A percentile compares a stretch with the other conserved stretches of the same genome.
These are phyloP conservation scores for Raphanus hybrid DNA, from an alignment of 441 rosid species.

Conservation along the genomic window DNA sequence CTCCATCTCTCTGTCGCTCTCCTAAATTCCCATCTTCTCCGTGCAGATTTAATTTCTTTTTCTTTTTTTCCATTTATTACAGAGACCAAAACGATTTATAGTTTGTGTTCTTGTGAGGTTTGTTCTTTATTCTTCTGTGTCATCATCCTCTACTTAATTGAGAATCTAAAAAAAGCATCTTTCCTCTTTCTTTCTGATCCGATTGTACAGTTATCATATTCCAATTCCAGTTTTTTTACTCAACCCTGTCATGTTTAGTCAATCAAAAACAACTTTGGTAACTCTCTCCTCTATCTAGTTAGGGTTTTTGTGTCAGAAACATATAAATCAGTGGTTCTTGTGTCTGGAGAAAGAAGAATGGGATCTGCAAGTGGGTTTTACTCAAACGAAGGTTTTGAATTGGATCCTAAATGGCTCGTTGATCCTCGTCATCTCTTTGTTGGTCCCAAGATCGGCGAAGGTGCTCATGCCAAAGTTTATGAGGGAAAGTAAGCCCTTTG, in stretches of 20 bases:
- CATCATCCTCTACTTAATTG: conserved; percentile 28
- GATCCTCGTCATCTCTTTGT: conserved; percentile 90
- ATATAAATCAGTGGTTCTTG: conserved; percentile 21
- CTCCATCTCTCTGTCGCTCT: conserved; percentile 17
- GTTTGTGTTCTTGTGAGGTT: conserved; percentile 44
- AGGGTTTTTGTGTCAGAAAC: conserved; percentile 26
- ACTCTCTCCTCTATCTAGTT: conserved; percentile 32
- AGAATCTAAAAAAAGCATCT: conserved; percentile 37
- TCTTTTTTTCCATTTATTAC: conserved; percentile 11
- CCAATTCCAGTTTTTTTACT: conserved; percentile 2
- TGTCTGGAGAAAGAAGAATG: conserved; percentile 46
- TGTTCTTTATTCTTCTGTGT: conserved; percentile 47
- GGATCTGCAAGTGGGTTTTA: conserved; percentile 81
- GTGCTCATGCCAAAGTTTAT: conserved; percentile 97
- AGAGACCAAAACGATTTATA: conserved; percentile 17
- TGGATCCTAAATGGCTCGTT: conserved; percentile 86
- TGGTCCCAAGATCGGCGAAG: conserved; percentile 98
- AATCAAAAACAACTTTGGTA: conserved; percentile 28
- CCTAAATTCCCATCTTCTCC: conserved; percentile 22
- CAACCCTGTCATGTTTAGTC: conserved; percentile 35
- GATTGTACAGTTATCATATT: conserved; percentile 32
- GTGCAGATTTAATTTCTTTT: neutral
- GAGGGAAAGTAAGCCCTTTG: conserved; percentile 89
- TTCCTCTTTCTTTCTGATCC: conserved; percentile 1
- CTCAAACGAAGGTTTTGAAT: conserved; percentile 56